Evolutionary conservation across 1,284 basidiomycete species (phyloP), one percentile per base, ranked within the genome.

Genomic region (Pyrrhoderma noxium): DNA sequence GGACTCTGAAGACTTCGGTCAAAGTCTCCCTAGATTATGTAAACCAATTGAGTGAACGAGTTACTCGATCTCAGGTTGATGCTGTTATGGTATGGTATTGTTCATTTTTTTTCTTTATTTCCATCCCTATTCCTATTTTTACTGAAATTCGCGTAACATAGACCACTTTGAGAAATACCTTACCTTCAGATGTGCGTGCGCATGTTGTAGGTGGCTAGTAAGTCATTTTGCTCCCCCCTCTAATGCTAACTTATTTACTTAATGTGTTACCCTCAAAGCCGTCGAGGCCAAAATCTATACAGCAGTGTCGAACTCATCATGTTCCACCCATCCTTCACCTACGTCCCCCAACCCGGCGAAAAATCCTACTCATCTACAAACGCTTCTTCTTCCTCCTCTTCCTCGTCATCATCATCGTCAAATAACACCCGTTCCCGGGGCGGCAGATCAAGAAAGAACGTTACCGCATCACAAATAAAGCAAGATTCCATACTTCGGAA

Each of bases 261-360:
- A 45, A 35, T 13, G 41, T 37, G 14, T 11, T 13, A 16, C 21
- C 27, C 25, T 25, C n/a, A 18, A 44, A 65, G 64, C 50, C 64
- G 64, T 8, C 60, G 63, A 8, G 59, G 57, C 14, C 45, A 51
- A 8, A 1, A 54, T 22, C 47, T 50, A 3, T 45, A 58, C 38
- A 46, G 57, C 31, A 51, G 45, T 21, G 54, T 64, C 36, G 53
- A 58, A 25, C 36, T 66, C 47, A 56, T 65, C 43, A 23, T 65
- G 25, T 51, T 59, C 18, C 60, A 64, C 51, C 58, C 53, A 18
- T 57, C 47, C 23, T 53, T 54, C 43, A 45, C 57, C 37, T 49
- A 60, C 45, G 46, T 59, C 13, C 54, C 51, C 14, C 50, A 47
- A 2, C 52, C 52, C 31, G 34, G 48, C 8, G 43, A 54, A 50